phyloP scores from a whole-genome alignment of 495 filamentous ascomycete genomes.

The Xanthoparmelia taractica region DNA sequence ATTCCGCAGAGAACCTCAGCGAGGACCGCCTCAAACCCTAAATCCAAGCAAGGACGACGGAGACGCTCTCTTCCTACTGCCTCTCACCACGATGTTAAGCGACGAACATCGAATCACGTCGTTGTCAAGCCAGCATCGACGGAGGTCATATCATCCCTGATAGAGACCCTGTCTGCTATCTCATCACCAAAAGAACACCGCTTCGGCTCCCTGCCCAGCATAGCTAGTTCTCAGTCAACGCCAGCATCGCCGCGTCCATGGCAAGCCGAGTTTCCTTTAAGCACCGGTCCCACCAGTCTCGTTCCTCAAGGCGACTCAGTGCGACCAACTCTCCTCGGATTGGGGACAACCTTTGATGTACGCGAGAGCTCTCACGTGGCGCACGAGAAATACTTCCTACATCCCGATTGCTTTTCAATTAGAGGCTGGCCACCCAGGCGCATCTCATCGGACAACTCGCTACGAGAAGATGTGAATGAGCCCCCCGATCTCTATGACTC shows the following conservation, averaged over 20 bases:
- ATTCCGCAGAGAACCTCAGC: constrained; percentile 25
- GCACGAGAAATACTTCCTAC: constrained; percentile 42
- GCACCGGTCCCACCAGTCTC: constrained; percentile 9
- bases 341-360: neutral
- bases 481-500: constrained; percentile 10
- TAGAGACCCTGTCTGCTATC: constrained; percentile 84
- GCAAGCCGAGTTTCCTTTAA: constrained; percentile 27
- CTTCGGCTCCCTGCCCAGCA: constrained; percentile 57
- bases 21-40: constrained; percentile 14
- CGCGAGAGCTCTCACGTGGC: constrained; percentile 19
- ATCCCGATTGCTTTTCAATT: constrained; percentile 64
- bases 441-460: neutral
- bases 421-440: constrained; percentile 5
- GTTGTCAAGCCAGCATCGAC: constrained; percentile 63
- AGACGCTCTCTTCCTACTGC: constrained; percentile 22
- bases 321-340: constrained; percentile 10
- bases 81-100: constrained; percentile 11
- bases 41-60: constrained; percentile 12
- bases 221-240: constrained; percentile 34
- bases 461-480: constrained; percentile 3
- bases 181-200: constrained; percentile 64
- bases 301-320: constrained; percentile 20
- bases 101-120: constrained; percentile 35
- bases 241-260: constrained; percentile 30
- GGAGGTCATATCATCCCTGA: constrained; percentile 88